phyloP scores from a whole-genome alignment of 148 eudicot genomes.

The Cornus controversa region DNA sequence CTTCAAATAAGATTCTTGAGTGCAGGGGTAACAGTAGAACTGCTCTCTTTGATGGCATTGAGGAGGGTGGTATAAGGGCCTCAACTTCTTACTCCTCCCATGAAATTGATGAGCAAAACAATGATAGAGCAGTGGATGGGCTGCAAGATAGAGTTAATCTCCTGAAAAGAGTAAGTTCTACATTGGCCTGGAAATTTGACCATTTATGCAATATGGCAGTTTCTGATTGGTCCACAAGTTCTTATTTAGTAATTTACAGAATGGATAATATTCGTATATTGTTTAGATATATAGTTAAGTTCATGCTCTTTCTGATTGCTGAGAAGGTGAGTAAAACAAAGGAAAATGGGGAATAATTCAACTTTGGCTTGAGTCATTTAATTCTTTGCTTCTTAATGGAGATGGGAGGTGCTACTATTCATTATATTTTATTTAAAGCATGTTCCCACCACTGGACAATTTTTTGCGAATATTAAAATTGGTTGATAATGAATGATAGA shows the following conservation, averaged over 20 bases:
- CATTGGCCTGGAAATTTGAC: not conserved
- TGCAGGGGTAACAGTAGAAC: constrained; percentile 63
- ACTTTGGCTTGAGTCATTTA: not conserved
- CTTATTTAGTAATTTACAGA: too few species aligned
- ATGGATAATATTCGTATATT: not conserved
- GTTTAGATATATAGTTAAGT: not conserved
- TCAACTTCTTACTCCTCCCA: constrained; percentile 72
- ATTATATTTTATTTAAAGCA: not conserved
- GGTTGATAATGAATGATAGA: not conserved
- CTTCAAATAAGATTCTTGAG: not conserved
- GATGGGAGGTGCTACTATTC: too few species aligned
- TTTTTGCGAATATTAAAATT: not conserved
- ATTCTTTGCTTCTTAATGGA: too few species aligned
- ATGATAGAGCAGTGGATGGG: constrained; percentile 80
- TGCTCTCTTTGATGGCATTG: constrained; percentile 82
- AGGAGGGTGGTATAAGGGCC: constrained; percentile 96
- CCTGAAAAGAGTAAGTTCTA: constrained; percentile 75
- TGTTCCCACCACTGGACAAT: not conserved
- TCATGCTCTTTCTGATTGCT: not conserved
- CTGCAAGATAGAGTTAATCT: constrained; percentile 82
- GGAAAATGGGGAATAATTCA: not conserved
- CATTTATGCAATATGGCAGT: not conserved
- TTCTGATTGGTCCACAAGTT: not conserved
- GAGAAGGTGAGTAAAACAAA: not conserved
- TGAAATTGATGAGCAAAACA: constrained; percentile 93